These are phyloP conservation scores for Hordeum pubiflorum DNA, from an alignment of 202 grass and related monocot species.

Conservation along the genomic window DNA sequence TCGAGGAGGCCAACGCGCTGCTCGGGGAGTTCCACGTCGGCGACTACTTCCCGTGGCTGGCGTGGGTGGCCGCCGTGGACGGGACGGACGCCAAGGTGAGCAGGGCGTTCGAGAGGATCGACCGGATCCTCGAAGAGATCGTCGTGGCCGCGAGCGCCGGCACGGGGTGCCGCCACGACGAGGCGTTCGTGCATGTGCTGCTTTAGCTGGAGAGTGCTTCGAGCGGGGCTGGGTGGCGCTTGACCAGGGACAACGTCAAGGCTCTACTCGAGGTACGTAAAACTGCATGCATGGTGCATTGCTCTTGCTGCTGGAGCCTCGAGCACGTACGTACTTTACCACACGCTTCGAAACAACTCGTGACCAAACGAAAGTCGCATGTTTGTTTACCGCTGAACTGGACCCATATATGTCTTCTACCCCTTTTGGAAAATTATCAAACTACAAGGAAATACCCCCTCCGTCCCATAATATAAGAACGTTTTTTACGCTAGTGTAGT, in stretches of 20 bases:
- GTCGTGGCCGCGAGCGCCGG: neutral
- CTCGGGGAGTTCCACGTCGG: slow-evolving; percentile 19
- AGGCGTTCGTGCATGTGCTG: slow-evolving; percentile 30
- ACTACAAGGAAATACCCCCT: too few species aligned
- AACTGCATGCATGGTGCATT: neutral
- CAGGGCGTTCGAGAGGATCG: slow-evolving; percentile 7
- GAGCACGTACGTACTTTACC: too few species aligned
- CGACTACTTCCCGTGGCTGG: slow-evolving; percentile 23
- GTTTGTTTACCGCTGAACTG: too few species aligned
- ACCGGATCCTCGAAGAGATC: slow-evolving; percentile 10
- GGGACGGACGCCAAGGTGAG: slow-evolving; percentile 28
- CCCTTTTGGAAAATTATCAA: too few species aligned
- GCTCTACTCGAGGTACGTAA: slow-evolving; percentile 27
- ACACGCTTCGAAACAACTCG: too few species aligned
- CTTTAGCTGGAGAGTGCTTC: neutral
- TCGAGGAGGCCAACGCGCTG: neutral
- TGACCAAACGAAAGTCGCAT: too few species aligned
- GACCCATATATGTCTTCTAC: too few species aligned
- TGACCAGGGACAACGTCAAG: slow-evolving; percentile 32
- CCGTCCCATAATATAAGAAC: too few species aligned
- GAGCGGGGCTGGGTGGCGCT: neutral
- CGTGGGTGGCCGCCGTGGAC: slow-evolving; percentile 10
- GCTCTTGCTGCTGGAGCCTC: too few species aligned
- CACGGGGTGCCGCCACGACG: neutral
- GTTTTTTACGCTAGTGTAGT: too few species aligned